Evolutionary conservation across 78 protist genomes (phyloP).

Genomic region (Dictyostelium brefeldianum): DNA sequence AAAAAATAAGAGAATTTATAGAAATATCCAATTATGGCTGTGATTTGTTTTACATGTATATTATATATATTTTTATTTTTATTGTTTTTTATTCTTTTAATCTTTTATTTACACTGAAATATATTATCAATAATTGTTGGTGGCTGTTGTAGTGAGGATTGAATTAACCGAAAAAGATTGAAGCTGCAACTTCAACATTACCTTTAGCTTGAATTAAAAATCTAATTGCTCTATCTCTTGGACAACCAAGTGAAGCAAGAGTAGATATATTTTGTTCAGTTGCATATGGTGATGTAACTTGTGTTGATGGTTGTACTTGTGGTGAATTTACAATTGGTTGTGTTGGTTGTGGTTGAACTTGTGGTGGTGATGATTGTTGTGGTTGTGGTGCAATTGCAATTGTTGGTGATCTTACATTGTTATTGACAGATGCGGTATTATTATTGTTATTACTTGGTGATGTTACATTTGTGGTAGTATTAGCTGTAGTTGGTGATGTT

Average conservation of each 20-base stretch:
- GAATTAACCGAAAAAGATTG: constrained; percentile 39
- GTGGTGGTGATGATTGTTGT: neutral
- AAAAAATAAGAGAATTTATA: no score
- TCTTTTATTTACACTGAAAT: no score
- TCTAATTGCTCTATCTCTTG: constrained; percentile 57
- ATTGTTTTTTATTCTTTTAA: no score
- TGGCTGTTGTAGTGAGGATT: no score
- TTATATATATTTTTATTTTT: no score
- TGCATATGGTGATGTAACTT: neutral
- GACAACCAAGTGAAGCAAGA: constrained; percentile 48
- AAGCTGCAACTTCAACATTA: constrained; percentile 84
- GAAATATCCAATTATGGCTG: no score
- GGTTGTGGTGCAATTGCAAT: neutral
- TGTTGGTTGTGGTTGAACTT: constrained; percentile 16
- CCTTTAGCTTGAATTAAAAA: constrained; percentile 62
- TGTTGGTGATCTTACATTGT: neutral
- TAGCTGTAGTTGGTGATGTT: constrained; percentile 13
- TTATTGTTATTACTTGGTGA: neutral
- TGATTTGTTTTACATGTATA: no score
- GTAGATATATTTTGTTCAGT: constrained; percentile 42
- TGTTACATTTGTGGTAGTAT: neutral
- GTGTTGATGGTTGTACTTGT: neutral
- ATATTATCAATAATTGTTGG: neutral
- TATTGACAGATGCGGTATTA: neutral
- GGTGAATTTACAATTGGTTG: neutral